Percentiles rank a stretch among this genome's conserved stretches.
These are phyloP conservation scores for Plasmodium vivax DNA, from an alignment of 169 alveolate genomes.

Conservation along the genomic window DNA sequence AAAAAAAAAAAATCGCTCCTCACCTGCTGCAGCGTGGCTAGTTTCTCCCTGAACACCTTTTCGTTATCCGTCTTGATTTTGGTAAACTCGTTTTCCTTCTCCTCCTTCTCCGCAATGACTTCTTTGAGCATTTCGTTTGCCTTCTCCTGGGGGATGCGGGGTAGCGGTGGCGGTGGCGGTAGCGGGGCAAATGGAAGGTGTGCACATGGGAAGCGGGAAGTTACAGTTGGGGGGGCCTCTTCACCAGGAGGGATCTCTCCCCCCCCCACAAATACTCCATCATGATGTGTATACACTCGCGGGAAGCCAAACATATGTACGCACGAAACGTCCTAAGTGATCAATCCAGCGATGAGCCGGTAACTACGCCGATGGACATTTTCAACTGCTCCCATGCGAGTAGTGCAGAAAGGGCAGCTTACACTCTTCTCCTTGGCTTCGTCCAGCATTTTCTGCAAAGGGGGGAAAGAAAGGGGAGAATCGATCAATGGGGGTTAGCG, in stretches of 20 bases:
- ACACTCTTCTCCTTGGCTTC: slow-evolving; percentile 53
- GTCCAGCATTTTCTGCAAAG: slow-evolving; percentile 30
- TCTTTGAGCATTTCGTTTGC: slow-evolving; percentile 48
- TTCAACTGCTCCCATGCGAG: neutral
- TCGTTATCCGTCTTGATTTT: slow-evolving; percentile 66
- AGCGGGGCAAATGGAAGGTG: neutral
- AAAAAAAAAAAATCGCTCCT: neutral
- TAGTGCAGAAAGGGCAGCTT: neutral
- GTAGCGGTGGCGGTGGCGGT: too few relatives aligned
- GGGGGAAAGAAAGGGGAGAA: neutral
- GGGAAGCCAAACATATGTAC: too few relatives aligned
- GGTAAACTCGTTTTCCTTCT: slow-evolving; percentile 44
- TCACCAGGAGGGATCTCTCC: neutral
- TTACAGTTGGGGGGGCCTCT: neutral
- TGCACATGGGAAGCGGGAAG: neutral
- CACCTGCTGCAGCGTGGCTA: slow-evolving; percentile 54
- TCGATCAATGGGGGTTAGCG: neutral
- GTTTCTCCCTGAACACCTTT: slow-evolving; percentile 39
- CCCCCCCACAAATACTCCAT: neutral
- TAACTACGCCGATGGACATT: neutral
- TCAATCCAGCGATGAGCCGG: neutral
- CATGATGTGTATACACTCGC: neutral
- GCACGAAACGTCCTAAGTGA: neutral
- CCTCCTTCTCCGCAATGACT: slow-evolving; percentile 43
- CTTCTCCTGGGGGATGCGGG: slow-evolving; percentile 3